A percentile compares a stretch with the other conserved stretches of the same genome.
Evolutionary conservation across 495 filamentous ascomycete genomes (phyloP).

Genomic region (Xylaria scruposa): DNA sequence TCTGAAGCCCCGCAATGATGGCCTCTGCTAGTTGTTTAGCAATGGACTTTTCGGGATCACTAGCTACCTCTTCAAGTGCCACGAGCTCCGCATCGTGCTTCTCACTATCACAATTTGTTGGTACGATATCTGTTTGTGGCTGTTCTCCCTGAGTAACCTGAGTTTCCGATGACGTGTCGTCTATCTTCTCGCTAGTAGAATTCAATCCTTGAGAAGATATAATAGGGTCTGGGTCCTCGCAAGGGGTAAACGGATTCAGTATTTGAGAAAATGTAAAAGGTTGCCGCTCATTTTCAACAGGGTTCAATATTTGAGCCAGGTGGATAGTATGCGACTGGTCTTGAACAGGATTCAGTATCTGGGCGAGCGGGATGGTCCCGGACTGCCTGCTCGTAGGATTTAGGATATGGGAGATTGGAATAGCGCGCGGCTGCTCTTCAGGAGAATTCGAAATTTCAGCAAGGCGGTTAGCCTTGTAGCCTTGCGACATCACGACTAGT

Average conservation of each 20-base stretch:
- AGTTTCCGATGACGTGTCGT: not conserved
- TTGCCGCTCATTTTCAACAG: not conserved
- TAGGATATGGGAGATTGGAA: not conserved
- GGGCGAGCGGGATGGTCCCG: not conserved
- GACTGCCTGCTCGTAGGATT: not conserved
- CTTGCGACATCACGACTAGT: not conserved
- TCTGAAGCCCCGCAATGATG: not conserved
- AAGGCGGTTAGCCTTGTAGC: not conserved
- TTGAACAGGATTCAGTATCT: not conserved
- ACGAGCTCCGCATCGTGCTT: not conserved
- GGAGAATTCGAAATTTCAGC: not conserved
- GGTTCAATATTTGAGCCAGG: not conserved
- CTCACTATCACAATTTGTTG: not conserved
- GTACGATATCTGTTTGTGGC: not conserved
- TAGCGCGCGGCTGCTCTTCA: not conserved
- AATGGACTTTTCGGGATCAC: not conserved
- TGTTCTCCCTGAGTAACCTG: not conserved
- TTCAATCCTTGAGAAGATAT: not conserved
- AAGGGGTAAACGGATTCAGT: not conserved
- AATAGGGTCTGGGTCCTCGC: not conserved
- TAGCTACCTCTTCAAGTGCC: not conserved
- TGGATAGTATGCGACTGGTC: not conserved
- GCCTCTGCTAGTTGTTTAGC: not conserved
- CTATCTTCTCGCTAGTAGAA: not conserved
- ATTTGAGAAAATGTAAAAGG: not conserved